phyloP scores from a whole-genome alignment of 192 early-diverging fungal species.

The Gryganskiella cystojenkinii region DNA sequence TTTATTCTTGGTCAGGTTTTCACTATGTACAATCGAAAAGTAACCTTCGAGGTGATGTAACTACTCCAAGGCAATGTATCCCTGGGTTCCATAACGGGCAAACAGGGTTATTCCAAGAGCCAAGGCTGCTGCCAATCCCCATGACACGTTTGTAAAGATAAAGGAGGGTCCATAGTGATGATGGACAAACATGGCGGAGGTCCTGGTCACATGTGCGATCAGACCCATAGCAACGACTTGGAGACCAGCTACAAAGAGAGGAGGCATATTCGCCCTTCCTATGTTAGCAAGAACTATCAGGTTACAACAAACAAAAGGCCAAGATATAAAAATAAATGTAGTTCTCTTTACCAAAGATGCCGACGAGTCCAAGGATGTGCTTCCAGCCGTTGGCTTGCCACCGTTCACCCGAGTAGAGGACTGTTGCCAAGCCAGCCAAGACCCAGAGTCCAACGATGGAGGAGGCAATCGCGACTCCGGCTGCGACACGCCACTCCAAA shows the following conservation, averaged over 20 bases:
- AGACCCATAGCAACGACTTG: constrained; percentile 38
- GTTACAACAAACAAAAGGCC: neutral
- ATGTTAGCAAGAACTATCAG: neutral
- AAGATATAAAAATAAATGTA: neutral
- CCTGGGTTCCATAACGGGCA: constrained; percentile 34
- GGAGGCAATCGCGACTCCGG: constrained; percentile 10
- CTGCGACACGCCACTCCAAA: constrained; percentile 41
- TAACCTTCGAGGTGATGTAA: too few species aligned
- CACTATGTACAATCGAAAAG: too few species aligned
- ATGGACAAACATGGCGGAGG: constrained; percentile 40
- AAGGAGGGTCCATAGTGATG: constrained; percentile 41
- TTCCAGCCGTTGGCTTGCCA: constrained; percentile 45
- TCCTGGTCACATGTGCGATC: constrained; percentile 35
- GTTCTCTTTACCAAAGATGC: constrained; percentile 33
- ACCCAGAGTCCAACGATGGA: constrained; percentile 36
- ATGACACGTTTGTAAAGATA: constrained; percentile 38
- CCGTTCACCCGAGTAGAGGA: constrained; percentile 39
- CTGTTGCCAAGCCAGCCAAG: constrained; percentile 23
- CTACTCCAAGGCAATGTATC: constrained; percentile 46
- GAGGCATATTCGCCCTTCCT: neutral
- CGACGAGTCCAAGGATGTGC: constrained; percentile 38
- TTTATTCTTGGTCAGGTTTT: too few species aligned
- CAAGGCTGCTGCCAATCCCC: constrained; percentile 19
- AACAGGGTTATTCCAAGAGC: constrained; percentile 30
- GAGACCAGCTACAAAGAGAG: constrained; percentile 17